These are phyloP conservation scores for Simplicillium sp. DNA, from an alignment of 2,329 filamentous ascomycete species.

Conservation along the genomic window DNA sequence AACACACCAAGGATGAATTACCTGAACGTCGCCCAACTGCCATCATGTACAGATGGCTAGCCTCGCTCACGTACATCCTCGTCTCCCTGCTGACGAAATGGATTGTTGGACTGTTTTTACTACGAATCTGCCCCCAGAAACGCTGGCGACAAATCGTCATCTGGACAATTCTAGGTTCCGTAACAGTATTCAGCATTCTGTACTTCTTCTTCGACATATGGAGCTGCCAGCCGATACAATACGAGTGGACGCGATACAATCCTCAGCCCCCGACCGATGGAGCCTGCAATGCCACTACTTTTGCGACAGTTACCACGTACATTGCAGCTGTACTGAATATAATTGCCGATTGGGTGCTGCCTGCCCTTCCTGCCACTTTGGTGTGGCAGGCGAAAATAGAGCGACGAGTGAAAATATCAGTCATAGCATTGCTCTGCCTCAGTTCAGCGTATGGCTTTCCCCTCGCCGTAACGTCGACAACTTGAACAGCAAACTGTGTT, in stretches of 20 bases:
- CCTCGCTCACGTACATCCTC: conserved; percentile 27
- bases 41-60: conserved; percentile 20
- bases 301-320: conserved; percentile 1
- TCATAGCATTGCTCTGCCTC: conserved; percentile 15
- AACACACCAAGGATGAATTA: neutral
- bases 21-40: neutral
- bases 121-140: conserved; percentile 23
- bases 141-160: conserved; percentile 23
- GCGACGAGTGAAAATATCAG: neutral
- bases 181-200: conserved; percentile 21
- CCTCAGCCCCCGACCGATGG: conserved; percentile 4
- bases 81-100: conserved; percentile 27
- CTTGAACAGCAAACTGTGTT: neutral
- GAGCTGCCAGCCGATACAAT: conserved; percentile 25
- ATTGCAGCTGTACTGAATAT: neutral
- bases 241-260: conserved; percentile 27
- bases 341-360: conserved; percentile 1
- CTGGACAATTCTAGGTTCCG: conserved; percentile 18
- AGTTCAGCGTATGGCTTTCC: conserved; percentile 24
- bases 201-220: conserved; percentile 27
- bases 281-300: neutral
- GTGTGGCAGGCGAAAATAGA: conserved; percentile 1
- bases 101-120: conserved; percentile 26
- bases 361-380: neutral
- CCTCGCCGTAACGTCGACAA: conserved; percentile 5